Evolutionary conservation across 768 basidiomycete genomes (phyloP), one percentile per base, ranked within the genome.

Genomic region (Cubamyces sp.): DNA sequence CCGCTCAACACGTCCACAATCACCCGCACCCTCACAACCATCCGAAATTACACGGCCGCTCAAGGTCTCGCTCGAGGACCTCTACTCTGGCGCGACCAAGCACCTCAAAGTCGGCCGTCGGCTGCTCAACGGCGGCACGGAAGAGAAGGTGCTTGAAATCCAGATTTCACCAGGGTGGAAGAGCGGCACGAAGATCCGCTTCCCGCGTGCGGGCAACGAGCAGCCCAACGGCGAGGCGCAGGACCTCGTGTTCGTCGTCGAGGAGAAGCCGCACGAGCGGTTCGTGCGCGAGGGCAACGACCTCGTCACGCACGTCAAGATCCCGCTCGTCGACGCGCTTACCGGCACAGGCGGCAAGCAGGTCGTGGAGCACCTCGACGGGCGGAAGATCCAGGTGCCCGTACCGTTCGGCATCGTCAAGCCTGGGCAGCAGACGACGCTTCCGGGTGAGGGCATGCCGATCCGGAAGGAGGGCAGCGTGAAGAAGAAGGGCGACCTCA

Each of bases 231-330:
- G 90, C 12, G 88, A 88, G 48, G 73, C 90, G 15, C 94, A 95
- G 70, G 93, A 96, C 73, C 82, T 99, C n/a, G 95, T 95, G 34
- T 98, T 99, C 71, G 86, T 96, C 49, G 86, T 97, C n/a, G 96
- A 97, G 74, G 94, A 98, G 76, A 98, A 96, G 76, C 87, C 89
- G 9, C 92, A 98, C 74, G 74, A 82, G 0, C 73, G 80, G 18
- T 97, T 92, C 75, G 82, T 78, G 61, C 83, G 96, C 23, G 87
- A 91, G 8, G 93, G 90, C 34, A 91, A 96, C 76, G 87, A 97
- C 73, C 83, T 98, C 48, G 70, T 83, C 46, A 82, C 82, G 60
- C 79, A 72, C 19, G 57, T 90, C 43, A 78, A 82, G 64, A 77
- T 98, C 55, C 81, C 93, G 14, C 83, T 98, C 0, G 86, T 94